Conservation (phyloP, 2,329 filamentous ascomycete genomes). For the Daldinia eschscholtzii region DNA sequence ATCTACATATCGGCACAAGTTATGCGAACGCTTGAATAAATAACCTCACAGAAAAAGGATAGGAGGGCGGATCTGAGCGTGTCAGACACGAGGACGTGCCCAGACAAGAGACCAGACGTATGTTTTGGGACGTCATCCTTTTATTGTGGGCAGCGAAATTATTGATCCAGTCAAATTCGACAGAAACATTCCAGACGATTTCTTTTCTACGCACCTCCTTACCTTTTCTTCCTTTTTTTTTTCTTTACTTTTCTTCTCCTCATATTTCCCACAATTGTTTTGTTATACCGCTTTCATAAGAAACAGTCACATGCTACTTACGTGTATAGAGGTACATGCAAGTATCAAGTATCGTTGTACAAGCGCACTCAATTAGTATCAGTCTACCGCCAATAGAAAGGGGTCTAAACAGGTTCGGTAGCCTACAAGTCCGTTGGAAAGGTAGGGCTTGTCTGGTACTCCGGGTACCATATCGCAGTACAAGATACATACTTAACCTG, state of each 20-base stretch:
- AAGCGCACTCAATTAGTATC: constrained; percentile 21
- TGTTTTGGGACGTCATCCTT: constrained; percentile 37
- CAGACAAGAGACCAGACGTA: constrained; percentile 23
- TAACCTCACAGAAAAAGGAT: constrained; percentile 12
- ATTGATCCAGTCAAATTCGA: constrained; percentile 29
- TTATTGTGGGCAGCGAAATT: constrained; percentile 21
- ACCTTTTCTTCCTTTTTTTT: constrained; percentile 3
- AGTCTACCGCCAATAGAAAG: constrained; percentile 19
- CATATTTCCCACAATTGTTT: constrained; percentile 7
- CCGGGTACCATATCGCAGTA: background rate
- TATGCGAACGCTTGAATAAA: constrained; percentile 4
- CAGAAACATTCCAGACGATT: constrained; percentile 27
- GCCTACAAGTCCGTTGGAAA: constrained; percentile 11
- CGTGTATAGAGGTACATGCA: constrained; percentile 2
- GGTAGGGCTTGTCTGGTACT: constrained; percentile 4
- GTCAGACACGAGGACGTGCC: constrained; percentile 21
- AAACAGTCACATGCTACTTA: constrained; percentile 3
- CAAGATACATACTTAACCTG: background rate
- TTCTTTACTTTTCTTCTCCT: background rate
- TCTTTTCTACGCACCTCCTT: constrained; percentile 14
- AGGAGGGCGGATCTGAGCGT: constrained; percentile 22
- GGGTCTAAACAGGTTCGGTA: constrained; percentile 21
- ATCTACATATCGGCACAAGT: constrained; percentile 1
- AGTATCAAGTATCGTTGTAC: constrained; percentile 22
- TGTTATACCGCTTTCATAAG: constrained; percentile 7